Conservation (phyloP, 805 yeast species). For the Saccharomycopsis babjevae region DNA sequence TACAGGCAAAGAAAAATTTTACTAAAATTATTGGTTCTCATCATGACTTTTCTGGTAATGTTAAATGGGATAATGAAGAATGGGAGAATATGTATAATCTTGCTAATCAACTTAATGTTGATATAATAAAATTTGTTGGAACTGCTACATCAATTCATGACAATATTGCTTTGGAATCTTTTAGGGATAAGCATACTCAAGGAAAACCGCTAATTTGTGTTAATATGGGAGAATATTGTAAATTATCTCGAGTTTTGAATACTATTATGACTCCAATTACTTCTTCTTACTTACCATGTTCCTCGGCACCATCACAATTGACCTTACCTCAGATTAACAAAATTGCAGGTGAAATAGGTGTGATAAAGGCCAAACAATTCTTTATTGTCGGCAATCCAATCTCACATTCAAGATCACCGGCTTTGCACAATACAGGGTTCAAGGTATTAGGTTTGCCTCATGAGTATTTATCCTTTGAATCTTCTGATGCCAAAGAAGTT, state of each 20-base stretch:
- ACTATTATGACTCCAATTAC: constrained; percentile 75
- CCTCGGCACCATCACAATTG: constrained; percentile 77
- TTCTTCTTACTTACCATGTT: constrained; percentile 50
- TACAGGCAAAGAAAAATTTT: constrained; percentile 43
- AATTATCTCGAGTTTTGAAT: constrained; percentile 70
- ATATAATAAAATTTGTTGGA: constrained; percentile 77
- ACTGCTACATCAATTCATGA: constrained; percentile 54
- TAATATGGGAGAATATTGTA: constrained; percentile 71
- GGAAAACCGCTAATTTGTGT: constrained; percentile 64
- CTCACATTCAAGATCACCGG: constrained; percentile 81
- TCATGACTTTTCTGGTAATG: constrained; percentile 58
- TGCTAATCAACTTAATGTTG: constrained; percentile 57
- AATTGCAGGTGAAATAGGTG: constrained; percentile 50
- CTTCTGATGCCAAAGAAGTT: constrained; percentile 51
- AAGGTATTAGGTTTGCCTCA: constrained; percentile 69
- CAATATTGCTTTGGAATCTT: constrained; percentile 60
- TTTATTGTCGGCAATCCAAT: constrained; percentile 78
- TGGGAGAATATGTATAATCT: constrained; percentile 67
- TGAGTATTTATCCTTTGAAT: constrained; percentile 54
- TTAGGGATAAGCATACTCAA: constrained; percentile 43
- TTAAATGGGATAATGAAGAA: constrained; percentile 56
- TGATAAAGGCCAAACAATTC: constrained; percentile 45
- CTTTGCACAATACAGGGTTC: constrained; percentile 75
- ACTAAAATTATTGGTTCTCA: constrained; percentile 76
- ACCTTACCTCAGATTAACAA: constrained; percentile 55